Conservation (phyloP, 139 green algal genomes). For the Chlamydomonas asymmetrica region DNA sequence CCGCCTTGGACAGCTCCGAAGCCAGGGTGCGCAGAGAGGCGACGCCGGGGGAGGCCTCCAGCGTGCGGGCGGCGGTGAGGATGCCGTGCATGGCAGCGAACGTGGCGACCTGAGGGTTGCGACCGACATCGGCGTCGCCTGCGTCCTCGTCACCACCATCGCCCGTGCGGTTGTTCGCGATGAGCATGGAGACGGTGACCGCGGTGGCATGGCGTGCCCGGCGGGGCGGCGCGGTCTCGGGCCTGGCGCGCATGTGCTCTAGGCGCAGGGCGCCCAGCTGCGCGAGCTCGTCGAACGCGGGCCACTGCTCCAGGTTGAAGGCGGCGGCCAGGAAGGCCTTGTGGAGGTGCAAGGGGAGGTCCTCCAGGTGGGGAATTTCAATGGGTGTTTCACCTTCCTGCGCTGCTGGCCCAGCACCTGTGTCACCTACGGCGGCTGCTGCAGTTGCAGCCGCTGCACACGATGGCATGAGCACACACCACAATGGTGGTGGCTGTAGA, state of each 20-base stretch:
- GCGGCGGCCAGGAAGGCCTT: constrained; percentile 49
- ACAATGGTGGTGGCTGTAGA: too few relatives aligned
- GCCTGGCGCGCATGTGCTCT: too few relatives aligned
- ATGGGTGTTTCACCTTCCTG: neutral
- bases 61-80: constrained; percentile 17
- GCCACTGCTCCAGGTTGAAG: constrained; percentile 43
- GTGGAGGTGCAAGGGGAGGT: constrained; percentile 6
- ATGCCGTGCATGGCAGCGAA: constrained; percentile 3
- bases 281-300: constrained; percentile 32
- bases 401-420: neutral
- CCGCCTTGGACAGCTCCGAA: too few relatives aligned
- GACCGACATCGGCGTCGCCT: neutral
- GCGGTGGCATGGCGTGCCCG: constrained; percentile 13
- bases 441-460: too few relatives aligned
- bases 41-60: constrained; percentile 24
- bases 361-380: neutral
- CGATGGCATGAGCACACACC: too few relatives aligned
- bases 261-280: constrained; percentile 27
- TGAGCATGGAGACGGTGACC: neutral
- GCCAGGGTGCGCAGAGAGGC: constrained; percentile 24
- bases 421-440: too few relatives aligned
- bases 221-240: too few relatives aligned
- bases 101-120: too few relatives aligned
- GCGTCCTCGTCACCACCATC: neutral
- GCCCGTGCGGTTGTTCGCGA: neutral